Evolutionary conservation across 371 early-diverging fungal species (phyloP).

Genomic region (Nematocida sp.): DNA sequence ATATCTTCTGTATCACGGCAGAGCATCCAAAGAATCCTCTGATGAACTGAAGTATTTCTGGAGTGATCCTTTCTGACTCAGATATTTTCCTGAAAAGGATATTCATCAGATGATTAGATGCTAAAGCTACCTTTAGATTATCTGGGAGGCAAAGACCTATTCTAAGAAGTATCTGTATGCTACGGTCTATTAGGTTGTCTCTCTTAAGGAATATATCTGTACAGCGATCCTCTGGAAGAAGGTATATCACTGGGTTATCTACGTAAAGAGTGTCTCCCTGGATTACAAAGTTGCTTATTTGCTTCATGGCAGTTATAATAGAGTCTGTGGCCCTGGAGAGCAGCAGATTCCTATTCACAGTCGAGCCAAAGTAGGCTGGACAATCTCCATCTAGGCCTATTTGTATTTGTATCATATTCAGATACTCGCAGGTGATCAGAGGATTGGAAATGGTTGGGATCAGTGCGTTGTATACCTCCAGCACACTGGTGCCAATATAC

Average conservation of each 20-base stretch:
- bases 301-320: background rate
- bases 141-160: conserved; percentile 19
- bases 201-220: background rate
- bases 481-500: conserved; percentile 11
- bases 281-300: background rate
- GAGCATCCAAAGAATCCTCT: conserved; percentile 14
- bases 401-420: conserved; percentile 2
- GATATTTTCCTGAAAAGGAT: conserved; percentile 32
- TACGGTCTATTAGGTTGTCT: background rate
- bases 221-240: background rate
- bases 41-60: conserved; percentile 9
- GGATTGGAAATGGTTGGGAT: conserved; percentile 28
- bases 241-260: background rate
- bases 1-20: conserved; percentile 39
- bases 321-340: background rate
- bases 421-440: conserved; percentile 11
- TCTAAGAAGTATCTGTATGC: conserved; percentile 4
- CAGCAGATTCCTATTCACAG: conserved; percentile 9
- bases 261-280: conserved; percentile 8
- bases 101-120: conserved; percentile 29
- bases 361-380: background rate
- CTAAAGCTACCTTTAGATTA: background rate
- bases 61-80: background rate
- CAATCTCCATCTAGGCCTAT: background rate
- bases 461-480: conserved; percentile 36